Conservation (phyloP, 148 eudicot species). For the Polygonum aviculare region DNA sequence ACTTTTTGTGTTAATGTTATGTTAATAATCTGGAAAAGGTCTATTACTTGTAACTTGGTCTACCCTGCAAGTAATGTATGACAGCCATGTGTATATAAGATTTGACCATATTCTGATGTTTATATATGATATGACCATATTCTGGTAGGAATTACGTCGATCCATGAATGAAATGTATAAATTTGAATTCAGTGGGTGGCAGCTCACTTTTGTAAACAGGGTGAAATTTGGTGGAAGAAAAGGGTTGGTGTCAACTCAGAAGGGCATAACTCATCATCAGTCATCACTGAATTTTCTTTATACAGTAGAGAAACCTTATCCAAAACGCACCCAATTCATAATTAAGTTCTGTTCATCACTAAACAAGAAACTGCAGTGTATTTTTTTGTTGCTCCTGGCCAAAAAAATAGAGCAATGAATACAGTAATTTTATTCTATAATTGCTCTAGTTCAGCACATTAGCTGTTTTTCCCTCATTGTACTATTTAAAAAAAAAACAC, state of each 20-base stretch:
- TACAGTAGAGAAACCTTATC: not conserved
- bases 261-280: not conserved
- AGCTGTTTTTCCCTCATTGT: too few species aligned
- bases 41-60: not conserved
- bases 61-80: not conserved
- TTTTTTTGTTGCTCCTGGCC: not conserved
- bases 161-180: too few species aligned
- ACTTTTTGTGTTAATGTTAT: not conserved
- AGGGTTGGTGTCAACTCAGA: not conserved
- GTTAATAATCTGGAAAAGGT: not conserved
- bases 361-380: too few species aligned
- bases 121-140: too few species aligned
- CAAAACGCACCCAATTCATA: not conserved
- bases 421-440: too few species aligned
- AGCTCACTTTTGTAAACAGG: not conserved
- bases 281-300: slow-evolving; percentile 4
- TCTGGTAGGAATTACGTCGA: too few species aligned
- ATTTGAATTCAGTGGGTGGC: slow-evolving; percentile 5
- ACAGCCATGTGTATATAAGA: not conserved
- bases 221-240: not conserved
- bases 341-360: not conserved
- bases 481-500: too few species aligned
- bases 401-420: not conserved
- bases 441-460: too few species aligned
- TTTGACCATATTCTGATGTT: not conserved